Conservation (phyloP, 768 basidiomycete species). For the Tremella fuciformis region DNA sequence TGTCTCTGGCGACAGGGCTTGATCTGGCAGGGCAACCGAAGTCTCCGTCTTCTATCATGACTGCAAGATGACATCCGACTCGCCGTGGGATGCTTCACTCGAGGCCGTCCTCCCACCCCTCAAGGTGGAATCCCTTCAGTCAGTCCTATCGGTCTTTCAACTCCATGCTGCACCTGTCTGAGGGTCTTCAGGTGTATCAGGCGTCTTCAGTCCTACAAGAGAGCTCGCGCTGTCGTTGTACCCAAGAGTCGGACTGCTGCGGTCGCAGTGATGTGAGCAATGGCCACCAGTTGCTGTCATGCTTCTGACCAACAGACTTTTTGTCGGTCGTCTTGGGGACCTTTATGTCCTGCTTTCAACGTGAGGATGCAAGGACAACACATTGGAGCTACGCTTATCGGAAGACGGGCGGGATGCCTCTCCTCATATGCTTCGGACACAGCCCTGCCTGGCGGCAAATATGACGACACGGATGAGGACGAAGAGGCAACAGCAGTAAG, state of each 20-base stretch:
- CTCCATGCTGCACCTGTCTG: neutral
- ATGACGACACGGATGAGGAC: conserved; percentile 65
- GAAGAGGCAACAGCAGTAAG: conserved; percentile 78
- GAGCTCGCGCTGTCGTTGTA: neutral
- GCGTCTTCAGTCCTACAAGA: conserved; percentile 20
- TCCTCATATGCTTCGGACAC: conserved; percentile 82
- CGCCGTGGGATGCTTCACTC: conserved; percentile 3
- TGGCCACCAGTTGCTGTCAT: neutral
- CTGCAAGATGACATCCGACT: too few species aligned
- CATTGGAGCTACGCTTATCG: neutral
- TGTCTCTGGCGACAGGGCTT: too few species aligned
- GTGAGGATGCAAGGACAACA: conserved; percentile 15
- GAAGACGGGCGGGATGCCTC: conserved; percentile 69
- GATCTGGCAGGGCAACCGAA: too few species aligned
- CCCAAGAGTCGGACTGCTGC: conserved; percentile 23
- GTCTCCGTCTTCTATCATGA: too few species aligned
- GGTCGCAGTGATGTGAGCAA: conserved; percentile 24
- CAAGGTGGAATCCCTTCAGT: conserved; percentile 42
- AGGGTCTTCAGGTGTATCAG: conserved; percentile 19
- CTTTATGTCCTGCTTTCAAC: conserved; percentile 69
- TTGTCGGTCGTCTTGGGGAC: conserved; percentile 78
- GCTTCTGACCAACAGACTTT: conserved; percentile 54
- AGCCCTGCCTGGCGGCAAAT: conserved; percentile 79
- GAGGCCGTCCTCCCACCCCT: conserved; percentile 36
- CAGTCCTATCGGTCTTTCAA: conserved; percentile 7